Evolutionary conservation across 768 basidiomycete species (phyloP).

Genomic region (Hygrophoropsis aurantiaca): DNA sequence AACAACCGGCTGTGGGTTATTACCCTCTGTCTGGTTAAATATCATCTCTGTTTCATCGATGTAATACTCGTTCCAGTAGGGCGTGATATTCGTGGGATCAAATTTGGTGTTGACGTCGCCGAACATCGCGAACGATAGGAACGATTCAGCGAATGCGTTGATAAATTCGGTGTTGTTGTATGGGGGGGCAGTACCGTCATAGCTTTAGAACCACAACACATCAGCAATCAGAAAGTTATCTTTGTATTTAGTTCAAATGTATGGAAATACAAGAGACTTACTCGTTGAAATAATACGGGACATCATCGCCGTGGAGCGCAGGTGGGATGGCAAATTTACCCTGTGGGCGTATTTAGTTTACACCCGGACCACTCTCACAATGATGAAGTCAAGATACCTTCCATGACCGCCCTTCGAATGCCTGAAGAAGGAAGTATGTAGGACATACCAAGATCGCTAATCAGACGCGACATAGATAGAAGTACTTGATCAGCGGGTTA

Average conservation of each 20-base stretch:
- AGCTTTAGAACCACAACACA: too few species aligned
- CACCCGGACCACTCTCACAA: background rate
- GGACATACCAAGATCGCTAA: constrained; percentile 43
- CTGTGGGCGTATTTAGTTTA: too few species aligned
- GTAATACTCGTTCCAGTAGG: constrained; percentile 10
- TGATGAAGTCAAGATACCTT: constrained; percentile 15
- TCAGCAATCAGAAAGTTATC: background rate
- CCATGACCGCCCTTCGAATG: constrained; percentile 20
- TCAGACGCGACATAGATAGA: too few species aligned
- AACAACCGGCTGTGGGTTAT: background rate
- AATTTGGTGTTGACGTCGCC: constrained; percentile 16
- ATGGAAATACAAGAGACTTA: too few species aligned
- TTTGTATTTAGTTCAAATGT: constrained; percentile 4
- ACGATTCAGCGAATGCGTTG: constrained; percentile 37
- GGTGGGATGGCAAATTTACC: constrained; percentile 16
- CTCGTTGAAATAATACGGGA: constrained; percentile 15
- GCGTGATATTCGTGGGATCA: constrained; percentile 6
- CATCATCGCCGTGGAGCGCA: constrained; percentile 11
- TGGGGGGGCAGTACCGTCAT: constrained; percentile 4
- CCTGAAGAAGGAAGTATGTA: constrained; percentile 30
- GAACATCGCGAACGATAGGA: constrained; percentile 11
- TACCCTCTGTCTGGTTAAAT: constrained; percentile 40
- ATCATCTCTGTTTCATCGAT: constrained; percentile 36
- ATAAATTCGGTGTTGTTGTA: constrained; percentile 27
- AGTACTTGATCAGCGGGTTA: background rate